phyloP scores from a whole-genome alignment of 2,329 filamentous ascomycete species.

The Fusarium fujikuroi region DNA sequence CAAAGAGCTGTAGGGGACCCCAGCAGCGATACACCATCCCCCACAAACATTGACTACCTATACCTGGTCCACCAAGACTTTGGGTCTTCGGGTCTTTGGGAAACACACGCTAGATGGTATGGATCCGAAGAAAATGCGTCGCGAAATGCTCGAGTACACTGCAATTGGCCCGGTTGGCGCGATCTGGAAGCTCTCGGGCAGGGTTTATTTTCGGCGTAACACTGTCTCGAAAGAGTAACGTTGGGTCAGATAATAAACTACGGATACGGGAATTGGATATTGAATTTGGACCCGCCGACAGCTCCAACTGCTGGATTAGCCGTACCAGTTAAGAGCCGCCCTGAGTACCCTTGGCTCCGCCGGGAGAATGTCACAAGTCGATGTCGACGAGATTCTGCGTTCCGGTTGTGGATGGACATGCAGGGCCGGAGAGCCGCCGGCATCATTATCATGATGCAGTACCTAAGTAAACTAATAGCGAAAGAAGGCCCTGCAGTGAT shows the following conservation, averaged over 20 bases:
- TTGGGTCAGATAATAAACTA: conserved; percentile 19
- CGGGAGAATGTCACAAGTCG: conserved; percentile 36
- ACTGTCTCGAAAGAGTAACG: conserved; percentile 15
- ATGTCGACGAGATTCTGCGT: conserved; percentile 3
- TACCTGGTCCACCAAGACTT: conserved; percentile 11
- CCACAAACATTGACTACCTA: neutral
- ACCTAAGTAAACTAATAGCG: neutral
- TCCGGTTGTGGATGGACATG: conserved; percentile 27
- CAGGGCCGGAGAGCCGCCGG: conserved; percentile 35
- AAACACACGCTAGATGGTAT: conserved; percentile 10
- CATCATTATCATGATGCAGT: neutral
- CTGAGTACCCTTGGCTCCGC: conserved; percentile 31
- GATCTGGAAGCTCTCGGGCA: conserved; percentile 22
- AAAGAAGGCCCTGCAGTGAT: conserved; percentile 16
- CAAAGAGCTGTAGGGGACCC: conserved; percentile 25
- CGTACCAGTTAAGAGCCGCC: conserved; percentile 44
- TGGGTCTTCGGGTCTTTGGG: neutral
- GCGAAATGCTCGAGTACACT: conserved; percentile 12
- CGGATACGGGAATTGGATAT: conserved; percentile 31
- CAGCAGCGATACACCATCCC: conserved; percentile 25
- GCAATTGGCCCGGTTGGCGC: conserved; percentile 42
- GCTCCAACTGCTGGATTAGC: conserved; percentile 38
- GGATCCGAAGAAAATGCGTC: conserved; percentile 25
- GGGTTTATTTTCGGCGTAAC: conserved; percentile 15
- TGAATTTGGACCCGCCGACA: conserved; percentile 37